Base-by-base conservation (phyloP, 805 yeast species). In the Debaryomyces maramus region DNA sequence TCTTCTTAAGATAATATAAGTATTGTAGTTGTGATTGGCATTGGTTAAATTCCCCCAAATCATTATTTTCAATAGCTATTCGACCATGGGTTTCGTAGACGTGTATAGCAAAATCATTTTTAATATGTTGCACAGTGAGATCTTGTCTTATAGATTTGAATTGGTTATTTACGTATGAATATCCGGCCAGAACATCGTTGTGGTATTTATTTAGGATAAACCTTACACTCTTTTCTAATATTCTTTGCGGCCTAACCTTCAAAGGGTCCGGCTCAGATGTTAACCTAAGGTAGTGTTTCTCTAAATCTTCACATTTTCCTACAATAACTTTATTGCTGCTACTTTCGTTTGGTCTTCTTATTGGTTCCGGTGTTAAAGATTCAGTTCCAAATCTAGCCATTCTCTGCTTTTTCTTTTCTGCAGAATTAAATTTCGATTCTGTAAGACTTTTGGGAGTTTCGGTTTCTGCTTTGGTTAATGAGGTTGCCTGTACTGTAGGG, bases 31-130 rank as follows among this genome's bases (percentile, higher is more conserved):
- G 88, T 11, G 95, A 80, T 60, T 86, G 95, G 58, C 98, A 93
- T 60, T 91, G 97, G 65, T 93, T 93, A 60, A 86, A 89, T 60
- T 93, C 98, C 7, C 97, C 97, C 46, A 91, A 64, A 60, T 91
- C 99, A 29, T 77, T 74, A 55, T 85, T 82, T 50, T 81, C 85
- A 27, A 91, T 73, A 0, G 97, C 95, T n/a, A 90, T 68, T 35
- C 89, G 77, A 3, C 93, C 93, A 61, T 91, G 95, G 3, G 81
- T 75, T 60, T 88, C 93, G 60, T 93, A 91, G 0, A 88, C 96
- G 39, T 65, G 56, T 5, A 88, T 77, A 0, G 97, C 78, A 56
- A 93, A 86, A 32, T 77, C 81, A 53, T 80, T 80, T 52, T 83
- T 83, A 32, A 91, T 82, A 55, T 85, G 85, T 63, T 91, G 99